Base-by-base conservation (phyloP, 108 stramenopile genomes). In the Pseudonitzschia multiseries region DNA sequence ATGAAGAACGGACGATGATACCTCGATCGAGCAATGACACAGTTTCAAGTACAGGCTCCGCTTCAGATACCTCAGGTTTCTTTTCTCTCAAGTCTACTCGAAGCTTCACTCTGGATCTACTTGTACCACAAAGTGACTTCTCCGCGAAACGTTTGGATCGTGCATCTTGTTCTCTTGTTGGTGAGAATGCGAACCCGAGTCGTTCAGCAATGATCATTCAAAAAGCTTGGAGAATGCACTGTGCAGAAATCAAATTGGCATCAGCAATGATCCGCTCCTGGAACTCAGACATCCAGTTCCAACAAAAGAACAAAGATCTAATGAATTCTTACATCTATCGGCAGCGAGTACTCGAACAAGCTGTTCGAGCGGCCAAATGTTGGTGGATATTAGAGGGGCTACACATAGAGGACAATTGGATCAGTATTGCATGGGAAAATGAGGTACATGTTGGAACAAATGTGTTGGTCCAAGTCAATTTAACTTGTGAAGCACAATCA, bases 171-270 rank as follows among this genome's bases (percentile, higher is more conserved):
- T 31, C 57, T 26, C 22, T 59, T 8, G 8, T 31, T 27, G 57
- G n/a, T 14, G 57, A 59, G 3, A 33, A 1, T 20, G 12, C 36
- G 33, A 31, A 33, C 36, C 52, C 24, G n/a, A 0, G 46, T 48
- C 10, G 28, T 29, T 43, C 69, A 54, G 51, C 53, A 12, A 52
- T 54, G 2, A 33, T 27, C n/a, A 71, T 71, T 61, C 70, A 71
- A 71, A 71, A 33, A 27, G 57, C 57, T 15, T 71, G 57, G 57
- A 57, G 70, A 15, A 2, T 57, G 14, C 41, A 60, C 27, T 36
- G 33, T 21, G 36, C 70, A 10, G 70, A 71, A 60, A 9, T 60
- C 24, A 13, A 71, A 60, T 59, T 71, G 42, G 59, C 70, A 42
- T 29, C 36, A 21, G 13, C 36, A 1, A 41, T 71, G 57, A 48